These are phyloP conservation scores for Dipodascopsis uninucleata DNA, from an alignment of 805 yeast genomes.

Conservation along the genomic window DNA sequence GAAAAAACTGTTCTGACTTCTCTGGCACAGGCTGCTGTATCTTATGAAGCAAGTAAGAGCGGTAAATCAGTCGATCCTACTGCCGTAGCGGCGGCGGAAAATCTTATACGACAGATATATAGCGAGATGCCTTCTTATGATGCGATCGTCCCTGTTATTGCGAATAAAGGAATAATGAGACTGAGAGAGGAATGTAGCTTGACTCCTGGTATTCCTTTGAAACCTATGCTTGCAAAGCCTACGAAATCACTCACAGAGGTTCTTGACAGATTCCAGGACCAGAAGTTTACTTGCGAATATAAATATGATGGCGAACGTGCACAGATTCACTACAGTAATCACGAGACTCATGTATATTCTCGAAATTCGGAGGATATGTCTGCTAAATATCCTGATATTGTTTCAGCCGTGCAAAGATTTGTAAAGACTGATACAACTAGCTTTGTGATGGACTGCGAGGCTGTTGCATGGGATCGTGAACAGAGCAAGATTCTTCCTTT, in stretches of 20 bases:
- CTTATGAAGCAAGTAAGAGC: constrained; percentile 48
- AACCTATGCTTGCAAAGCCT: constrained; percentile 98
- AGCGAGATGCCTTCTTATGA: constrained; percentile 90
- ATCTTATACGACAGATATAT: constrained; percentile 70
- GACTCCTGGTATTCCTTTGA: constrained; percentile 89
- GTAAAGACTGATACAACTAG: constrained; percentile 45
- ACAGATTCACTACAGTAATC: constrained; percentile 72
- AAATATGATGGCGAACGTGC: constrained; percentile 98
- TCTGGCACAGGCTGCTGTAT: constrained; percentile 75
- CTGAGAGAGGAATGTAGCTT: constrained; percentile 65
- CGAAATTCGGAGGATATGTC: constrained; percentile 98
- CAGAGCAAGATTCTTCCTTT: constrained; percentile 82
- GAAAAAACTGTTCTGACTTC: constrained; percentile 87
- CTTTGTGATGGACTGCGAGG: constrained; percentile 89
- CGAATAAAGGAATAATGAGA: constrained; percentile 63
- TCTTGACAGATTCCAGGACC: constrained; percentile 65
- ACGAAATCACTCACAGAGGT: constrained; percentile 92
- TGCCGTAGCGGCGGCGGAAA: constrained; percentile 62
- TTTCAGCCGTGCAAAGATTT: constrained; percentile 62
- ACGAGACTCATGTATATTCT: constrained; percentile 63
- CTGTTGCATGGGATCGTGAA: constrained; percentile 92
- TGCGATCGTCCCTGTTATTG: constrained; percentile 61
- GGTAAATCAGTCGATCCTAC: constrained; percentile 41
- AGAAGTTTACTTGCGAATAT: constrained; percentile 89
- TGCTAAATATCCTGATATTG: constrained; percentile 87